Base-by-base conservation (phyloP, 2,329 filamentous ascomycete species). In the Aspergillus floridensis region DNA sequence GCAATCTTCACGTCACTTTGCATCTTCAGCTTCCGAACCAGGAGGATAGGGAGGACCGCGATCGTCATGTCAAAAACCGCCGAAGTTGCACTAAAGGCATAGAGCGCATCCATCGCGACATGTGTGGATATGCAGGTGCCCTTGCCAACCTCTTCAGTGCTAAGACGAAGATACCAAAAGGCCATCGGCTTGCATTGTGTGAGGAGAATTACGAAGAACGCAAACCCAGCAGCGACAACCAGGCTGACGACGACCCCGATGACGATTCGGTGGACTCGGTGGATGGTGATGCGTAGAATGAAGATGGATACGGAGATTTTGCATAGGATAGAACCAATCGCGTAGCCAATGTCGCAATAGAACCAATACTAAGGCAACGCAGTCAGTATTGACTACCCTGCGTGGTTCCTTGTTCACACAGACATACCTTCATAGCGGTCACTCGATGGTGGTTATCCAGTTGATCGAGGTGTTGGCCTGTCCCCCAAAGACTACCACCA, bases 221-320 rank as follows among this genome's bases (percentile, higher is more conserved):
- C 66, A 10, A 74, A 59, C 1, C 80, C 77, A 52, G 79, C 77
- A 5, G 77, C 35, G 3, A 76, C 69, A 2, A 78, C 76, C 11
- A 76, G 65, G 11, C 66, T 61, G 60, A 81, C 79, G 16, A 81
- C 70, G 12, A 70, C 59, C 31, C 76, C 74, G 51, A 83, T 77
- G 56, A 77, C 76, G 67, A 70, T 73, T 26, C 78, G 70, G 48
- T 84, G 80, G n/a, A 73, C 62, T 31, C 68, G 70, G 49, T 74
- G 69, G 11, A 77, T 67, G 1, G 79, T 76, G 12, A 84, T 72
- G 29, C 81, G 77, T 2, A 82, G 74, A 35, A 83, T 75, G 66
- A 83, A 81, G 16, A 81, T 72, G 4, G 73, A 78, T 48, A 83
- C 78, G 4, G 80, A 77, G 46, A 82, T 72, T 51, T 81, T 81